Evolutionary conservation across 2,329 filamentous ascomycete species (phyloP), one percentile per base, ranked within the genome.

Genomic region (Venturia oleaginea): DNA sequence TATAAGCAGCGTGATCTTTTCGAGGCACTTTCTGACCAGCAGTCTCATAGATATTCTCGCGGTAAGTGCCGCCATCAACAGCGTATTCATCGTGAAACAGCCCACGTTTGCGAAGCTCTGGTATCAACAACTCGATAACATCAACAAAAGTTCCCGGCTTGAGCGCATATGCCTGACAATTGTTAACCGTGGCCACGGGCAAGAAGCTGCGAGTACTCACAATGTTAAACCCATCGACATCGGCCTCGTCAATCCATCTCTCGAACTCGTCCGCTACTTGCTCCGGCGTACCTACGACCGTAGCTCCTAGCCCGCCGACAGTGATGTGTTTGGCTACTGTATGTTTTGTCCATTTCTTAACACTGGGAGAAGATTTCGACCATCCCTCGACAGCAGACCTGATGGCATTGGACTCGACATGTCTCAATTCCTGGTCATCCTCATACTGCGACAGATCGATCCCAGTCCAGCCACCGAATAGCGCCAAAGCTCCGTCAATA

Each of bases 391-490:
- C 81, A 0, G 80, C 82, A 13, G 81, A 83, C 65, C 78, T 81
- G 34, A 63, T 84, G 0, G 84, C 84, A 71, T 86, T 84, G 66
- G 81, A 82, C 71, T 85, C 80, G n/a, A 86, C 83, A 64, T 83
- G 76, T 15, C 84, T 75, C 61, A 88, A 74, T 71, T 88, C 86
- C 69, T 88, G 81, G 51, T 88, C 85, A 32, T 88, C 85, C 0
- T 76, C 81, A 67, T 87, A 88, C 54, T 80, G 75, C 7, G 79
- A 77, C 30, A 88, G 74, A 70, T 89, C 84, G 59, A 87, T 86
- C 0, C 86, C 88, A 0, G 88, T 90, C 87, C 88, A 91, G 1
- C 88, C 88, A 24, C 87, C 86, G 69, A 91, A 91, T 22, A 91
- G 73, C 1, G 87, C 85, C 65, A 90, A 71, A 0, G 87, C 88